phyloP scores from a whole-genome alignment of 306 rosid genomes.

The Argentina anserina region DNA sequence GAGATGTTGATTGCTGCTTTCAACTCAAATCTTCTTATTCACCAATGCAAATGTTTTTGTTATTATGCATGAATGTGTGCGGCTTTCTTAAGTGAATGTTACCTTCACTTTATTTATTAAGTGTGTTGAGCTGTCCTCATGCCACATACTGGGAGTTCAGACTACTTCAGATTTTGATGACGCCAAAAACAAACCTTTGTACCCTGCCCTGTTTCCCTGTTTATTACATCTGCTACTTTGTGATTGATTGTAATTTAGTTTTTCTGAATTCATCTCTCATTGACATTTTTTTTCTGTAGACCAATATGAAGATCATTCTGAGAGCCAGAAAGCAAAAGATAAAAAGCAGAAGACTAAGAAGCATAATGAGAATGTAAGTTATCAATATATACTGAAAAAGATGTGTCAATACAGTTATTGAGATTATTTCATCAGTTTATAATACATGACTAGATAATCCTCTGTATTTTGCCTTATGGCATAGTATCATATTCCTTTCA shows the following conservation, averaged over 20 bases:
- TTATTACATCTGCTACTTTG: not conserved
- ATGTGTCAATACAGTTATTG: conserved; percentile 14
- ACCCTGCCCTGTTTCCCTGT: not conserved
- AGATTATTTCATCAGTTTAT: not conserved
- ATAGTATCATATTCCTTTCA: not conserved
- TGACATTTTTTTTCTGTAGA: conserved; percentile 31
- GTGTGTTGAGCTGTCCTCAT: not conserved
- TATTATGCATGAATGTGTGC: not conserved
- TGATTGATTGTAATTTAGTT: not conserved
- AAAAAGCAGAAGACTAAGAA: conserved; percentile 44
- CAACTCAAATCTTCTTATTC: not conserved
- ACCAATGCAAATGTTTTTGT: not conserved
- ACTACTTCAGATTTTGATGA: not conserved
- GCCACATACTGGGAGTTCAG: not conserved
- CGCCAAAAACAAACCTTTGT: not conserved
- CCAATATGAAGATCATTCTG: conserved; percentile 38
- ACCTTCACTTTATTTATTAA: not conserved
- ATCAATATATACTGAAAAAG: conserved; percentile 17
- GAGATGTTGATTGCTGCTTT: not conserved
- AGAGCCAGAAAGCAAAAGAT: conserved; percentile 39
- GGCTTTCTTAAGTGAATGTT: not conserved
- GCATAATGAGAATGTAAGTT: conserved; percentile 40
- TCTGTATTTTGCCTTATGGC: conserved; percentile 1
- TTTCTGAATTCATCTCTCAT: conserved; percentile 20
- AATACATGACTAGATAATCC: not conserved